phyloP scores from a whole-genome alignment of 208 protist genomes.

The Leishmania braziliensis region DNA sequence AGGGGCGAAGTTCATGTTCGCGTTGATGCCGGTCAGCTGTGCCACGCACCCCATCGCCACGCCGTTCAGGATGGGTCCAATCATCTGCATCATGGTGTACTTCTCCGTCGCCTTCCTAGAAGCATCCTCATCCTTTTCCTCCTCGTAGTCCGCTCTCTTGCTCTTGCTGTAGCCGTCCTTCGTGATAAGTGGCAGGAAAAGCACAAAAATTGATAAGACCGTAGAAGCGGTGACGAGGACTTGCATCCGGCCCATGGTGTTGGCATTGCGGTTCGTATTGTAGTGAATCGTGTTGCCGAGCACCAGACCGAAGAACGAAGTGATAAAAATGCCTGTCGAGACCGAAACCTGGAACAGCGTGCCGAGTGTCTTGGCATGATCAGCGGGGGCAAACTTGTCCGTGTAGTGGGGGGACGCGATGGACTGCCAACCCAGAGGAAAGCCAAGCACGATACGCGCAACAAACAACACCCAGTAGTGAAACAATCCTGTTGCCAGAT shows the following conservation, averaged over 20 bases:
- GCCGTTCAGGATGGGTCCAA: constrained; percentile 33
- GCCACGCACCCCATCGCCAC: constrained; percentile 37
- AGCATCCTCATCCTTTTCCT: constrained; percentile 8
- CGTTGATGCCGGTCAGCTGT: constrained; percentile 78
- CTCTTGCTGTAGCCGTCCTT: constrained; percentile 12
- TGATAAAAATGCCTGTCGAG: constrained; percentile 53
- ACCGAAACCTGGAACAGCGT: constrained; percentile 53
- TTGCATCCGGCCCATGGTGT: constrained; percentile 48
- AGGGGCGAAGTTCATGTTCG: constrained; percentile 73
- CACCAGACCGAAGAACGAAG: constrained; percentile 43
- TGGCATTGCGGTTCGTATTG: constrained; percentile 18
- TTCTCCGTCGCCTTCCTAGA: constrained; percentile 1
- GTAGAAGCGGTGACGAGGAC: constrained; percentile 39
- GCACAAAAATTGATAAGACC: constrained; percentile 30
- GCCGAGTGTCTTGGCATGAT: constrained; percentile 38
- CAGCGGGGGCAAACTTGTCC: constrained; percentile 37
- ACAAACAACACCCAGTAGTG: constrained; percentile 55
- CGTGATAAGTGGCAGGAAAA: constrained; percentile 41
- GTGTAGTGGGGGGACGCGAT: constrained; percentile 55
- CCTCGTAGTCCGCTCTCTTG: constrained; percentile 10
- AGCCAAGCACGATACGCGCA: constrained; percentile 55
- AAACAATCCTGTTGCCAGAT: constrained; percentile 36
- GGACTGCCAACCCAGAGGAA: constrained; percentile 43
- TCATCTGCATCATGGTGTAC: constrained; percentile 41
- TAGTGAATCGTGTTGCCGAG: constrained; percentile 40